Evolutionary conservation across 2,329 filamentous ascomycete species (phyloP).

Genomic region (Mycosphaerella sp.): DNA sequence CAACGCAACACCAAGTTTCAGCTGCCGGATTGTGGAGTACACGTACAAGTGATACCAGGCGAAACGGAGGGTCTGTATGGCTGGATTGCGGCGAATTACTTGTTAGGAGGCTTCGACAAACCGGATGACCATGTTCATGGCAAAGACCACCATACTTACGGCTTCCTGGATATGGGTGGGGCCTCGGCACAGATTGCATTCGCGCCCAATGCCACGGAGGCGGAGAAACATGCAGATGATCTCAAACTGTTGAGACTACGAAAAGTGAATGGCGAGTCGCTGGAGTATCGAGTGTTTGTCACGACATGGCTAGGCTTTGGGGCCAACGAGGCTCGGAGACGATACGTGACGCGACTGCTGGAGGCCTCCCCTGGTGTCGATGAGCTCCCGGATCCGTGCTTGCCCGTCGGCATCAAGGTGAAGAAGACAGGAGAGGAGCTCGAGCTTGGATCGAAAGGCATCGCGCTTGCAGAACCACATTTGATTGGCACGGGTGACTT

Average conservation of each 20-base stretch:
- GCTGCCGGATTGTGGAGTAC: constrained; percentile 79
- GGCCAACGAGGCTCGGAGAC: constrained; percentile 82
- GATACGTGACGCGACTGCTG: constrained; percentile 73
- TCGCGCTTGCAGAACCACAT: constrained; percentile 41
- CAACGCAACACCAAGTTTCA: constrained; percentile 69
- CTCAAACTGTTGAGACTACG: constrained; percentile 79
- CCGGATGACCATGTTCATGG: constrained; percentile 70
- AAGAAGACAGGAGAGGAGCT: constrained; percentile 62
- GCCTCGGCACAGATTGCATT: constrained; percentile 98
- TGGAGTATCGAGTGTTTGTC: constrained; percentile 87
- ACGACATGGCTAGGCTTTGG: constrained; percentile 97
- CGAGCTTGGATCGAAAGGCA: constrained; percentile 40
- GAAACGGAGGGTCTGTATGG: constrained; percentile 95
- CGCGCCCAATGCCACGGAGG: constrained; percentile 86
- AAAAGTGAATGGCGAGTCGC: constrained; percentile 66
- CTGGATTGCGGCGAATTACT: constrained; percentile 95
- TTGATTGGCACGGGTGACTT: constrained; percentile 83
- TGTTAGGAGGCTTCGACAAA: constrained; percentile 82
- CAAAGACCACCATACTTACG: constrained; percentile 87
- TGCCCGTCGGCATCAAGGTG: constrained; percentile 70
- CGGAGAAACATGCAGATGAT: constrained; percentile 81
- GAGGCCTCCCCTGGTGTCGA: constrained; percentile 60
- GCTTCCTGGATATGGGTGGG: constrained; percentile 97
- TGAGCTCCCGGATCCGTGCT: constrained; percentile 83
- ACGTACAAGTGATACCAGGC: constrained; percentile 90